phyloP scores from a whole-genome alignment of 2,329 filamentous ascomycete genomes.

The Alternaria brassicicola region DNA sequence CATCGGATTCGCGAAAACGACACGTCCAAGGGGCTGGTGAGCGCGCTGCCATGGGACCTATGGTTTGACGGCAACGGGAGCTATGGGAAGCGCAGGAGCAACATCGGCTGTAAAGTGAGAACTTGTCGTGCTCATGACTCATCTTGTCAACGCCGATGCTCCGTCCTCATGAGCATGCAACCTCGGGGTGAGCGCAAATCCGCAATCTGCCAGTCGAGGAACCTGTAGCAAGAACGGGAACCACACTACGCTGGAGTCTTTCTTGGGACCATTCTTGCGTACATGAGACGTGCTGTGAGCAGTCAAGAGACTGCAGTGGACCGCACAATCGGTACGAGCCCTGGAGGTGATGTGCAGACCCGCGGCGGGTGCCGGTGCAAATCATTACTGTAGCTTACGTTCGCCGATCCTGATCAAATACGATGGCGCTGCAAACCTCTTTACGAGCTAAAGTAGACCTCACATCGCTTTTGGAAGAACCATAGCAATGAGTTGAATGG shows the following conservation, averaged over 20 bases:
- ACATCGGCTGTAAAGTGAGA: background rate
- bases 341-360: background rate
- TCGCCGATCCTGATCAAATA: slow-evolving; percentile 15
- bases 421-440: slow-evolving; percentile 1
- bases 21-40: background rate
- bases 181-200: background rate
- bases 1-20: slow-evolving; percentile 3
- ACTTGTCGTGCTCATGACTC: background rate
- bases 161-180: background rate
- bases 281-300: background rate
- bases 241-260: background rate
- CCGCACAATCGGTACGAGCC: background rate
- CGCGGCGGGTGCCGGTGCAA: slow-evolving; percentile 1
- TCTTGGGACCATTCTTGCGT: background rate
- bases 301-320: background rate
- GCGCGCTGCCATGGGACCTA: background rate
- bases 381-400: slow-evolving; percentile 3
- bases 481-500: background rate
- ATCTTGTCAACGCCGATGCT: background rate
- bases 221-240: background rate
- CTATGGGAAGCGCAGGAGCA: background rate
- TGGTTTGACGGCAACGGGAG: background rate
- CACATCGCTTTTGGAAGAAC: background rate
- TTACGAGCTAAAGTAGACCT: slow-evolving; percentile 3
- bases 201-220: background rate